Percentiles rank a stretch among this genome's conserved stretches.
Conservation (phyloP, 345 rosid genomes). For the Capsella bursapastoris region DNA sequence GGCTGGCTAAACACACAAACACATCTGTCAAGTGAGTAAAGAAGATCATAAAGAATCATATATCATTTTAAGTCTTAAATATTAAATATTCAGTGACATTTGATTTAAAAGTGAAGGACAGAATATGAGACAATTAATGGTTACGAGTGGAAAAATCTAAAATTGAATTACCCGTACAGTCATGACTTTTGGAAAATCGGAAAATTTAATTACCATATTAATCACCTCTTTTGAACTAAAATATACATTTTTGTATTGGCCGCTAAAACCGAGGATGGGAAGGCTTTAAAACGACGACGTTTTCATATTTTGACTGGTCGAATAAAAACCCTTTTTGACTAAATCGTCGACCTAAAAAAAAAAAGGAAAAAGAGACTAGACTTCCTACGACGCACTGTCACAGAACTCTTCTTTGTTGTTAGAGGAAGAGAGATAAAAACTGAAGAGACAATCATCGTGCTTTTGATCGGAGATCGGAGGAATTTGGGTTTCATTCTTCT, state of each 20-base stretch:
- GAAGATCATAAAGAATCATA: constrained; percentile 26
- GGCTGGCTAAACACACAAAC: constrained; percentile 33
- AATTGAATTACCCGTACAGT: not conserved
- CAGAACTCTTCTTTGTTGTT: constrained; percentile 33
- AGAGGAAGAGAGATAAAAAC: not conserved
- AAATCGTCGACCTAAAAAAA: constrained; percentile 27
- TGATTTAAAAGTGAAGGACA: not conserved
- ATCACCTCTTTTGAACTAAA: constrained; percentile 31
- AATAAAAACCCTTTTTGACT: constrained; percentile 31
- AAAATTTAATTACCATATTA: constrained; percentile 27
- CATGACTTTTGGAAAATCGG: not conserved
- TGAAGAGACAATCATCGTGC: constrained; percentile 10
- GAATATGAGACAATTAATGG: constrained; percentile 5
- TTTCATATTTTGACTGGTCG: constrained; percentile 17
- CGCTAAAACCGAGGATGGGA: constrained; percentile 28
- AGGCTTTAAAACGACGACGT: constrained; percentile 22
- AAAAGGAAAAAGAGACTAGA: constrained; percentile 26
- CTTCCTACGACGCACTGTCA: constrained; percentile 38
- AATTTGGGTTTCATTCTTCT: constrained; percentile 24
- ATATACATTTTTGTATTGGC: constrained; percentile 29
- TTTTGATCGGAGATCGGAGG: constrained; percentile 36
- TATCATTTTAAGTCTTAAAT: not conserved
- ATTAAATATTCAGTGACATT: not conserved
- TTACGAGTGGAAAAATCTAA: not conserved
- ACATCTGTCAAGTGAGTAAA: constrained; percentile 40